Base-by-base conservation (phyloP, 495 filamentous ascomycete genomes). In the Hamigera avellanea region DNA sequence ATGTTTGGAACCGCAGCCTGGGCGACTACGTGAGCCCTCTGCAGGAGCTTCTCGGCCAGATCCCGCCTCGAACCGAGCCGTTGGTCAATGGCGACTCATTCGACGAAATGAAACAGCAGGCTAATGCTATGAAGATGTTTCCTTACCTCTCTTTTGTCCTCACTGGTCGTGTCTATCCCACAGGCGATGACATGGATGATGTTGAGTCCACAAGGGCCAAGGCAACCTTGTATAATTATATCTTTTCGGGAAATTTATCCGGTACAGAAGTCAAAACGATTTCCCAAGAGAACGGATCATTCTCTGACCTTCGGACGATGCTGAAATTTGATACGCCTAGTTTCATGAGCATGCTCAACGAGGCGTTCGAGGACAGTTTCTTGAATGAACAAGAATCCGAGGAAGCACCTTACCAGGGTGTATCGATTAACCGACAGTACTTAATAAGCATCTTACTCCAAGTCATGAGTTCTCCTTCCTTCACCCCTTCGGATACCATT, bases 331-430 rank as follows among this genome's bases (percentile, higher is more conserved):
- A 95, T 54, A 73, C 91, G 0, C 70, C 84, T 2, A 95, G 86
- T 59, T 88, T 95, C 45, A 72, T 98, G 57, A 95, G 88, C 58
- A 86, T 89, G 46, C 61, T 98, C 14, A 96, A 98, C 45, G 91
- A 98, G 59, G 91, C 91, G 7, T 98, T 98, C 46, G 91, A 98
- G 54, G 88, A 98, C 50, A 67, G 78, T 6, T 98, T 93, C 42
- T 69, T 98, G 34, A 96, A 95, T 49, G 81, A 85, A 32, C 51
- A 59, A 15, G 59, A 59, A 14, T 37, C 46, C 14, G 61, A 62
- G 8, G 61, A 63, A 14, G 42, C 33, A 15, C 39, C 51, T 7
- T 36, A 49, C 10, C 43, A 56, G 14, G 78, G 78, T 1, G 56
- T 80, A 25, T 84, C 81, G 6, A 76, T 95, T 36, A 88, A 93